Conservation (phyloP, 495 filamentous ascomycete genomes). For the Xylaria intraflava region DNA sequence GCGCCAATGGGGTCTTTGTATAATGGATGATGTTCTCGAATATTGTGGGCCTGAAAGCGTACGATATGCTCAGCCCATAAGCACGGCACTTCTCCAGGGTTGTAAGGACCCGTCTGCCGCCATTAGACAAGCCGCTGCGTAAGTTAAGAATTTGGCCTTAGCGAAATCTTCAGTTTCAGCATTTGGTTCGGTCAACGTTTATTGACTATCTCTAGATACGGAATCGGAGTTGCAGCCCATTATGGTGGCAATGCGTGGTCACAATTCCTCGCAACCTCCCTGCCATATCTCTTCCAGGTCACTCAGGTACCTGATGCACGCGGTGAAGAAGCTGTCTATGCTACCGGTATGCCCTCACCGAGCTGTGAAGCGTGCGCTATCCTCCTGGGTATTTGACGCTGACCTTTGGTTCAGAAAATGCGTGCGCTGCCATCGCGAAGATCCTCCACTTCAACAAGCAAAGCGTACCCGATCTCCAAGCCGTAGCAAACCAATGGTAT, state of each 20-base stretch:
- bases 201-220: slow-evolving; percentile 49
- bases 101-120: slow-evolving; percentile 78
- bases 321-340: slow-evolving; percentile 90
- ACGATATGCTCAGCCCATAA: slow-evolving; percentile 75
- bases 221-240: slow-evolving; percentile 91
- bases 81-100: slow-evolving; percentile 75
- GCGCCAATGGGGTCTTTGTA: slow-evolving; percentile 96
- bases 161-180: neutral
- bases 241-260: slow-evolving; percentile 82
- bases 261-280: slow-evolving; percentile 68
- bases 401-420: slow-evolving; percentile 60
- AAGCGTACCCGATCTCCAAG: slow-evolving; percentile 65
- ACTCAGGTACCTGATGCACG: slow-evolving; percentile 73
- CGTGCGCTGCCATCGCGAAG: slow-evolving; percentile 94
- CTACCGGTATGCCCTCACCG: slow-evolving; percentile 46
- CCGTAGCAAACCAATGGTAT: slow-evolving; percentile 70
- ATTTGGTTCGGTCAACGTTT: neutral
- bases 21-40: slow-evolving; percentile 96
- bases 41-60: slow-evolving; percentile 85
- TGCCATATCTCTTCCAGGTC: slow-evolving; percentile 76
- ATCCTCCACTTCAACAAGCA: slow-evolving; percentile 79
- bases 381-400: neutral
- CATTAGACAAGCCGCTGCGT: slow-evolving; percentile 87
- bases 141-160: slow-evolving; percentile 7
- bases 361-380: neutral